Base-by-base conservation (phyloP, 257 asterid species). In the Paraleonurus japonicus region DNA sequence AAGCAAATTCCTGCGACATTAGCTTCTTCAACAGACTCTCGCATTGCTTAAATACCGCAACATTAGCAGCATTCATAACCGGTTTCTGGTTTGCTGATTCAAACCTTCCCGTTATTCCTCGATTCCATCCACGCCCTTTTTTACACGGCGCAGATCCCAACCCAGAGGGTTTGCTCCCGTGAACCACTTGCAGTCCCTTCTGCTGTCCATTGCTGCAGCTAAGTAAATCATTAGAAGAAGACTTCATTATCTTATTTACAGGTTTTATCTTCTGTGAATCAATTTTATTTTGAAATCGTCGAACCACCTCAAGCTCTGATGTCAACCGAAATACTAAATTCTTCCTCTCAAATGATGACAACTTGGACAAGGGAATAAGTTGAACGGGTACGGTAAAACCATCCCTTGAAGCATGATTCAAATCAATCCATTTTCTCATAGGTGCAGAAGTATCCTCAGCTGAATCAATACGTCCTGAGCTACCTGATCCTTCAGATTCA, bases 401-500 rank as follows among this genome's bases (percentile, higher is more conserved):
- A 79, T 87, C 85, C 74, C 81, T 84, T 4, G 93, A 85, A 30
- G 89, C 84, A 59, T 89, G 87, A 81, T 88, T 90, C 79, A 88
- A 48, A 77, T 87, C 86, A 64, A 90, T 63, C 95, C 90, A 90
- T 77, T 89, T 90, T 73, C 84, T 86, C 84, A 72, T 86, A 4
- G 80, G 92, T 0, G 75, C 86, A 59, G 77, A 70, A 41, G 86
- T 74, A 78, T 76, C 84, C 45, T 87, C 86, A 16, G 85, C 64
- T 19, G 82, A 76, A 62, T 82, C 89, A 9, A 77, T 43, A 33
- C 85, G 82, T 5, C 85, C 94, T 0, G 92, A 87, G 74, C 88
- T 82, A 65, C 85, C 92, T 51, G 97, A 87, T 19, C 87, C 96
- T 62, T 88, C 96, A 19, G 91, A 87, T 76, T 83, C 98, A 69